A percentile compares a stretch with the other conserved stretches of the same genome.
These are phyloP conservation scores for Trichoderma asperelloides DNA, from an alignment of 495 filamentous ascomycete genomes.

Conservation along the genomic window DNA sequence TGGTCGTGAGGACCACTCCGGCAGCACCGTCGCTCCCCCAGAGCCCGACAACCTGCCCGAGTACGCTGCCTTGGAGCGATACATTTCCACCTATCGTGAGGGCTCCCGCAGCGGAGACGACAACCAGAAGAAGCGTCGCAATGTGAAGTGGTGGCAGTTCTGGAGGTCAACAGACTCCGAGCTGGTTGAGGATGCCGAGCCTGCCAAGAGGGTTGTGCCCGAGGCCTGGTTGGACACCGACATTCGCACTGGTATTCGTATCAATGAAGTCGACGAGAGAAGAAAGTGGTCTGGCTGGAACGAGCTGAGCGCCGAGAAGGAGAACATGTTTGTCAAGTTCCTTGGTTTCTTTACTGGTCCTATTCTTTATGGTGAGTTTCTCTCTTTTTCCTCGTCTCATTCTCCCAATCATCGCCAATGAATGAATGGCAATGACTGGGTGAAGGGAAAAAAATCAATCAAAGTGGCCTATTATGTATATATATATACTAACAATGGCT, in stretches of 20 bases:
- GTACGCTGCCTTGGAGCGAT: slow-evolving; percentile 9
- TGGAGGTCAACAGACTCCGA: background rate
- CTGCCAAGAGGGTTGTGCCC: slow-evolving; percentile 22
- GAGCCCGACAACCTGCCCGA: background rate
- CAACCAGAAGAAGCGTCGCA: background rate
- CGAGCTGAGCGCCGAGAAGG: slow-evolving; percentile 67
- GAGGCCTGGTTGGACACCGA: slow-evolving; percentile 69
- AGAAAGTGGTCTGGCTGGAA: slow-evolving; percentile 64
- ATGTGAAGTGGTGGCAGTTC: slow-evolving; percentile 8
- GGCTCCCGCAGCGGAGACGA: background rate
- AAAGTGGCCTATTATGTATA: background rate
- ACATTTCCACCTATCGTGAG: slow-evolving; percentile 9
- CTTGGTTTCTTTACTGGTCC: slow-evolving; percentile 73
- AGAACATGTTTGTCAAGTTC: slow-evolving; percentile 68
- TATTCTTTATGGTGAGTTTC: slow-evolving; percentile 67
- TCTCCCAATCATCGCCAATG: too few relatives aligned
- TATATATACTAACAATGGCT: background rate
- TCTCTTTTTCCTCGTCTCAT: too few relatives aligned
- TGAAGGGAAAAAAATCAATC: background rate
- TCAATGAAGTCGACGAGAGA: slow-evolving; percentile 51
- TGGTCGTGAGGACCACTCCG: slow-evolving; percentile 1
- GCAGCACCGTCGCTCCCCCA: slow-evolving; percentile 4
- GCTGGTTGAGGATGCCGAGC: background rate
- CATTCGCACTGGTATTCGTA: slow-evolving; percentile 51
- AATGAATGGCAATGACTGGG: background rate